Conservation (phyloP, 108 stramenopile genomes). For the Pseudonitzschia pungens region DNA sequence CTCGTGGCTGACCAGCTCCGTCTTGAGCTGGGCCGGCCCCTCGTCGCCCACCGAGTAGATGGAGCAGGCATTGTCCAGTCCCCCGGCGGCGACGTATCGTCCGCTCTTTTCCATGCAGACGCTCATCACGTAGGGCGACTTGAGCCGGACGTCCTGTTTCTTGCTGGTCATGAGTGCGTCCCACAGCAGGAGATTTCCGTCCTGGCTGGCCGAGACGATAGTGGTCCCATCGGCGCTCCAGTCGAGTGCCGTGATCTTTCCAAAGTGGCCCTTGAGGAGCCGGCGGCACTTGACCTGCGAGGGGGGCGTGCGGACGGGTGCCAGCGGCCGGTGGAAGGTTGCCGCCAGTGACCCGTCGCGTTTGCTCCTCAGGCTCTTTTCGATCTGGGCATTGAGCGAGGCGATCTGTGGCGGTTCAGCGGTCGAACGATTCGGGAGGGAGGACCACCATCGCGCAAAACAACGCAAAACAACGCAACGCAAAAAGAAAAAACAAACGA, state of each 20-base stretch:
- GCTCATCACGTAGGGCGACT: constrained; percentile 98
- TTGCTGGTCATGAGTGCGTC: constrained; percentile 93
- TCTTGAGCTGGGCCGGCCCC: constrained; percentile 24
- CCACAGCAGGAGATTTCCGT: constrained; percentile 99
- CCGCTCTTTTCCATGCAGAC: constrained; percentile 97
- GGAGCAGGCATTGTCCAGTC: constrained; percentile 99
- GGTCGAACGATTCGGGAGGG: too few relatives aligned
- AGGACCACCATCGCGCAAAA: too few relatives aligned
- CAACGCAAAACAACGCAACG: background rate
- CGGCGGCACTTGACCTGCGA: constrained; percentile 64
- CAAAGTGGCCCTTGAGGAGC: constrained; percentile 93
- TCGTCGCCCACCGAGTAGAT: constrained; percentile 86
- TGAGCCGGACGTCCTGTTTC: constrained; percentile 83
- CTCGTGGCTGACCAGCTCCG: constrained; percentile 97
- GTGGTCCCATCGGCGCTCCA: constrained; percentile 89
- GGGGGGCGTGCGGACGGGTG: constrained; percentile 63
- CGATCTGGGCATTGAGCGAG: background rate
- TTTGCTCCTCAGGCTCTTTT: background rate
- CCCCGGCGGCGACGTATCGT: constrained; percentile 95
- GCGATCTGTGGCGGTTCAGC: background rate
- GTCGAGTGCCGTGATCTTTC: constrained; percentile 96
- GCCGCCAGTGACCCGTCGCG: too few relatives aligned
- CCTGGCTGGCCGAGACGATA: constrained; percentile 94
- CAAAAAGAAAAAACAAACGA: too few relatives aligned
- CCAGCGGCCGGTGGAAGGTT: background rate